A percentile compares a stretch with the other conserved stretches of the same genome.
These are phyloP conservation scores for Glycine soja DNA, from an alignment of 306 rosid genomes.

Conservation along the genomic window DNA sequence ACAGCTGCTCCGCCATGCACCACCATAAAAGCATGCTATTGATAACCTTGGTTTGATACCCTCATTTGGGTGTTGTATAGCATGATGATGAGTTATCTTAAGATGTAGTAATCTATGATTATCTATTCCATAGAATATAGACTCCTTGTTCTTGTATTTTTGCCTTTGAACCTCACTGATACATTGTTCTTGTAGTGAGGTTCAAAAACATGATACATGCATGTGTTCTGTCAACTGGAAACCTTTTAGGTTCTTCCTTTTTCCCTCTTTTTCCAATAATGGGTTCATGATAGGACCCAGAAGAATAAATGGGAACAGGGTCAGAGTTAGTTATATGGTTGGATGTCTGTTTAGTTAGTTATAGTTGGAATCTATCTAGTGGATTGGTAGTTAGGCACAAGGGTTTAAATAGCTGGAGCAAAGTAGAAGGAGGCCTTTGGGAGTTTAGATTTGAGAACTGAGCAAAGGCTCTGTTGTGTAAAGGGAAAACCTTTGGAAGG, in stretches of 20 bases:
- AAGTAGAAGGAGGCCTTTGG: slow-evolving; percentile 2
- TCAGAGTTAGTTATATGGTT: background rate
- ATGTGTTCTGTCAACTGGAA: slow-evolving; percentile 28
- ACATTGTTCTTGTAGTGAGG: too few species aligned
- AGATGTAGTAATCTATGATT: too few species aligned
- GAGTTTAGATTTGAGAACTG: background rate
- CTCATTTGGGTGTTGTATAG: too few species aligned
- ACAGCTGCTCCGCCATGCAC: too few species aligned
- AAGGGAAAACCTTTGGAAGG: slow-evolving; percentile 9
- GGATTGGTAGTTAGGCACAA: background rate
- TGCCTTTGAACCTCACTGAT: too few species aligned
- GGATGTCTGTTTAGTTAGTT: background rate
- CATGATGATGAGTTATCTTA: too few species aligned
- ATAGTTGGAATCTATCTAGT: background rate
- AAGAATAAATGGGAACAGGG: background rate
- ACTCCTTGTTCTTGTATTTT: too few species aligned
- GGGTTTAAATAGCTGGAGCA: background rate
- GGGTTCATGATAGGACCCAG: background rate
- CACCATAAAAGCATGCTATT: too few species aligned
- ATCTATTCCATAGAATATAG: too few species aligned
- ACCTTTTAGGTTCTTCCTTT: slow-evolving; percentile 35
- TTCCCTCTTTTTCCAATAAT: background rate
- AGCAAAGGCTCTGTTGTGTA: background rate
- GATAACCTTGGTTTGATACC: too few species aligned
- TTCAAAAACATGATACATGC: background rate